These are phyloP conservation scores for Alternaria metachromatica DNA, from an alignment of 2,329 filamentous ascomycete species.

Conservation along the genomic window DNA sequence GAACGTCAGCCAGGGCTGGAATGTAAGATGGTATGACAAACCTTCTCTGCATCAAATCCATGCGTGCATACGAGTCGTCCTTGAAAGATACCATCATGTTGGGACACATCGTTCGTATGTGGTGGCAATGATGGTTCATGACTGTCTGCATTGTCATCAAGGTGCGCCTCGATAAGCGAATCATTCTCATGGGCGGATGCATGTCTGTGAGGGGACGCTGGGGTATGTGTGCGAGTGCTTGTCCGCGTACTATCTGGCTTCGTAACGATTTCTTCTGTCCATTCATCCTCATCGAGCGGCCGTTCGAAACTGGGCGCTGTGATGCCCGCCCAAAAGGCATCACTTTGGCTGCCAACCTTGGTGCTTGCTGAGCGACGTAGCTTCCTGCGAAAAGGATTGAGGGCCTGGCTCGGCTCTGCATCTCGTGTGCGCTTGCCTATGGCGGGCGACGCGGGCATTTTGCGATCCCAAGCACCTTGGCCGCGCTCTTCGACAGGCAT, in stretches of 20 bases:
- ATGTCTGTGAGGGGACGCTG: constrained; percentile 7
- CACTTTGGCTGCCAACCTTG: constrained; percentile 79
- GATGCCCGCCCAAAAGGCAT: constrained; percentile 91
- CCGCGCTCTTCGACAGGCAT: constrained; percentile 75
- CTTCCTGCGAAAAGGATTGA: constrained; percentile 70
- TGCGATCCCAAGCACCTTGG: constrained; percentile 72
- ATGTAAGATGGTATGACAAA: constrained; percentile 19
- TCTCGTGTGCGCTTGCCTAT: constrained; percentile 47
- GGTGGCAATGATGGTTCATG: constrained; percentile 3
- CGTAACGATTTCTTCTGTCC: constrained; percentile 38
- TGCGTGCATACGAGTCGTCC: constrained; percentile 51
- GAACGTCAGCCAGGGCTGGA: constrained; percentile 28
- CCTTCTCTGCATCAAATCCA: constrained; percentile 54
- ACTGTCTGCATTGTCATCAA: constrained; percentile 24
- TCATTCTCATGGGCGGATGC: constrained; percentile 10
- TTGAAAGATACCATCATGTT: constrained; percentile 51
- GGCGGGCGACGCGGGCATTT: constrained; percentile 49
- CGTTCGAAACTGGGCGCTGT: constrained; percentile 55
- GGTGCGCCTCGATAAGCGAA: constrained; percentile 18
- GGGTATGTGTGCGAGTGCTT: constrained; percentile 17
- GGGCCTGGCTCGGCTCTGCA: constrained; percentile 32
- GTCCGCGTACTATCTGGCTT: constrained; percentile 28
- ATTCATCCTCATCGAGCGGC: constrained; percentile 39
- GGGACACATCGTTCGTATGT: constrained; percentile 48
- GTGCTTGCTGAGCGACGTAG: constrained; percentile 86